A percentile compares a stretch with the other conserved stretches of the same genome.
phyloP scores from a whole-genome alignment of 208 protist genomes.

The Sergeia podlipaevii region DNA sequence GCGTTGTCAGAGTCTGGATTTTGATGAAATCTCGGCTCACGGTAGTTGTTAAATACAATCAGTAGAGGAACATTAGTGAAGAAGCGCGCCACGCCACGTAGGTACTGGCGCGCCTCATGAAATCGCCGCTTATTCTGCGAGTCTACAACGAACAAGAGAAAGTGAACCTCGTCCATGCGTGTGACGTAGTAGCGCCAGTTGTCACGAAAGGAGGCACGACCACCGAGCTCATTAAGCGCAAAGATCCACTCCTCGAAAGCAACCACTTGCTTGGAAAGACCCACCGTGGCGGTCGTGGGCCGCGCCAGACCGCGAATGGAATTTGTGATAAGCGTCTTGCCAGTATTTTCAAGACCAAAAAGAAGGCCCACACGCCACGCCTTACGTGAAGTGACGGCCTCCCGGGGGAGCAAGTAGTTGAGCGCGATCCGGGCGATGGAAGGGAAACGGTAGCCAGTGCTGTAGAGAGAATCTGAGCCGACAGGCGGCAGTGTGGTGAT shows the following conservation, averaged over 20 bases:
- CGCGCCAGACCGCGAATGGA: slow-evolving; percentile 56
- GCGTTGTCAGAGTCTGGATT: slow-evolving; percentile 26
- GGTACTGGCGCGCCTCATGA: slow-evolving; percentile 46
- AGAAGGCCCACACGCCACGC: slow-evolving; percentile 68
- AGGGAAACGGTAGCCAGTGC: slow-evolving; percentile 44
- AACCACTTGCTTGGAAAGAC: slow-evolving; percentile 63
- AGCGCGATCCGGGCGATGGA: slow-evolving; percentile 56
- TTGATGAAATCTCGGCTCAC: too few relatives aligned
- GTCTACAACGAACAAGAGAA: slow-evolving; percentile 80
- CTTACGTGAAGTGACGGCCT: slow-evolving; percentile 42
- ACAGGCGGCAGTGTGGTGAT: not conserved
- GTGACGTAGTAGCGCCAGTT: slow-evolving; percentile 78
- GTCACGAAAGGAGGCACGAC: slow-evolving; percentile 72
- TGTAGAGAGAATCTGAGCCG: not conserved
- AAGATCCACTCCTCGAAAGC: slow-evolving; percentile 86
- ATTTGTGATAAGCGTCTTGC: slow-evolving; percentile 82
- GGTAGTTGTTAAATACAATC: slow-evolving; percentile 85
- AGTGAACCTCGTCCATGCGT: slow-evolving; percentile 64
- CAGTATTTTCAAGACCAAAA: slow-evolving; percentile 75
- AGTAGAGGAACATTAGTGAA: slow-evolving; percentile 55
- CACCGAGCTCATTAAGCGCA: slow-evolving; percentile 73
- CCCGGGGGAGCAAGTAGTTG: slow-evolving; percentile 62
- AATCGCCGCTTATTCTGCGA: slow-evolving; percentile 32
- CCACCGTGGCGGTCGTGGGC: slow-evolving; percentile 73
- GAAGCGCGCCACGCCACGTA: slow-evolving; percentile 46